Base-by-base conservation (phyloP, 306 rosid species). In the Pterocarpus macrocarpus region DNA sequence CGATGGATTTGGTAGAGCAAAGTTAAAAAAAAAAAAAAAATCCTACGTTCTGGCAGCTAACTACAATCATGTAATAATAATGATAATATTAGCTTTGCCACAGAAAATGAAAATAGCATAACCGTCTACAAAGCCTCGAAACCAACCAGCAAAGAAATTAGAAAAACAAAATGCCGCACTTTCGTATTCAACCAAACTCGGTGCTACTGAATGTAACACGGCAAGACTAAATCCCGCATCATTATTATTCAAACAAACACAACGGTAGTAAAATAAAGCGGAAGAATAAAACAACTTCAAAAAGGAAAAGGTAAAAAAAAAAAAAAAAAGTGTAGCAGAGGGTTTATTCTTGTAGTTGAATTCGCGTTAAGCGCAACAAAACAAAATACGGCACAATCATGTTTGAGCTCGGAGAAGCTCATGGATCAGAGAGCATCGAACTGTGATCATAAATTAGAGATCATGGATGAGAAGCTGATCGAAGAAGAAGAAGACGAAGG, bases 101-200 rank as follows among this genome's bases (percentile, higher is more conserved):
- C 9, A 13, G 71, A 76, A 64, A 50, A 5, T 2, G 7, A 64
- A 64, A 35, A 34, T 8, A 64, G 2, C 16, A 5, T 7, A 50
- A 50, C 4, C 56, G 38, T 44, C 1, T 12, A 13, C 36, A 45
- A 30, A 69, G 11, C 59, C 59, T 28, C 0, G 4, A 45, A 44
- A 1, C 32, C 14, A 49, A 2, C 34, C 13, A 30, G 39, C 14
- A 34, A 1, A 4, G 28, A 32, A 3, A 30, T 69, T 64, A 30
- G 22, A 3, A 6, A 64, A 15, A n/a, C 33, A 66, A 66, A n/a
- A 64, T 66, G 6, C 14, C 4, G 1, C 45, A 36, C 2, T 1
- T 30, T 61, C 7, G 5, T 12, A 76, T 35, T 76, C 30, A 50
- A 76, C 3, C 14, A 63, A 75, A n/a, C 55, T 75, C 45, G 22